phyloP scores from a whole-genome alignment of 805 yeast genomes.

The Metschnikowia peoriensis region DNA sequence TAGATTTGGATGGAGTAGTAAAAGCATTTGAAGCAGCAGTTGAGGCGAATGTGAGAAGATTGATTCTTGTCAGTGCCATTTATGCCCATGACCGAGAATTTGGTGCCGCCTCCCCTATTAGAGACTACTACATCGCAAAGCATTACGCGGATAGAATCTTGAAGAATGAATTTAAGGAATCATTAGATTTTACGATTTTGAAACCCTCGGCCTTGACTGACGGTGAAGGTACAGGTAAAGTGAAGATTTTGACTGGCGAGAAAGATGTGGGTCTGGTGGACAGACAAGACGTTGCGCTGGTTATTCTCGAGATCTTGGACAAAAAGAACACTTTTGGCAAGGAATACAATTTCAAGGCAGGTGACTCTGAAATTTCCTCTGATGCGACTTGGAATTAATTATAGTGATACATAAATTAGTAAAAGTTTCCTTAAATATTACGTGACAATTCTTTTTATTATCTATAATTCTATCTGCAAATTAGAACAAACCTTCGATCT shows the following conservation, averaged over 20 bases:
- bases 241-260: conserved; percentile 29
- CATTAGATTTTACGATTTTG: conserved; percentile 55
- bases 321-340: conserved; percentile 39
- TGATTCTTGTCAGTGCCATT: conserved; percentile 54
- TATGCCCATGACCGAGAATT: conserved; percentile 50
- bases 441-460: not conserved
- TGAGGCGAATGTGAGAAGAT: conserved; percentile 41
- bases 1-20: conserved; percentile 64
- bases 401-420: no score
- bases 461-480: conserved; percentile 6
- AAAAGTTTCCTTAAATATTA: not conserved
- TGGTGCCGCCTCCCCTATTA: conserved; percentile 27
- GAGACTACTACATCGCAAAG: conserved; percentile 58
- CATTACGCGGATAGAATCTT: conserved; percentile 54
- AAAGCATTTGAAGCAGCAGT: conserved; percentile 56
- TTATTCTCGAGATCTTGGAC: conserved; percentile 37
- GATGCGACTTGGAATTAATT: conserved; percentile 10
- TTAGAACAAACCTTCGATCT: conserved; percentile 88
- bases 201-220: conserved; percentile 51
- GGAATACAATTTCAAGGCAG: conserved; percentile 45
- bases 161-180: conserved; percentile 34
- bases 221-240: conserved; percentile 42
- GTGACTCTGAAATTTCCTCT: conserved; percentile 31
- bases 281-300: conserved; percentile 58
- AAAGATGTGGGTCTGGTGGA: conserved; percentile 28